Percentiles rank a stretch among this genome's conserved stretches.
Conservation (phyloP, 805 yeast species). For the Kregervanrija delftensis region DNA sequence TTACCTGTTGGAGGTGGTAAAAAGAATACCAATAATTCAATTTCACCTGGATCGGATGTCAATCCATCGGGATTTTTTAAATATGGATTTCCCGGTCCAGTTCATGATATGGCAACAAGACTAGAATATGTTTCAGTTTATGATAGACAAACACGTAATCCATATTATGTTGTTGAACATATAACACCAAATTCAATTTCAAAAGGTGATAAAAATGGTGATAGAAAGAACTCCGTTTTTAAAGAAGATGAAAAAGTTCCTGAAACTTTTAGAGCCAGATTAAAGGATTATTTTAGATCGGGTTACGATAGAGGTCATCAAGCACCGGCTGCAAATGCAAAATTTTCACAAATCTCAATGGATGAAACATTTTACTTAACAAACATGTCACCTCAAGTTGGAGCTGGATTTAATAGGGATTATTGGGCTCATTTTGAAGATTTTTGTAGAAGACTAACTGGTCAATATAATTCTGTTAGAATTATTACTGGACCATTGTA, state of each 20-base stretch:
- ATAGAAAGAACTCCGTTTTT: slow-evolving; percentile 76
- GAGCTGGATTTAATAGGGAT: slow-evolving; percentile 95
- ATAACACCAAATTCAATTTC: slow-evolving; percentile 66
- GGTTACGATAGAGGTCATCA: slow-evolving; percentile 97
- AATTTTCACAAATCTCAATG: slow-evolving; percentile 86
- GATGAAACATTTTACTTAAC: slow-evolving; percentile 86
- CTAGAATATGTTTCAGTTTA: slow-evolving; percentile 80
- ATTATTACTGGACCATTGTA: slow-evolving; percentile 92
- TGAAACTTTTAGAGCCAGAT: slow-evolving; percentile 59
- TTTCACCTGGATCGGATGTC: slow-evolving; percentile 30
- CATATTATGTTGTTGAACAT: slow-evolving; percentile 82
- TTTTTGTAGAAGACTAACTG: slow-evolving; percentile 72
- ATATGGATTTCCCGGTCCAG: slow-evolving; percentile 94
- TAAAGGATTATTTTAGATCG: slow-evolving; percentile 85
- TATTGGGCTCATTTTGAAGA: slow-evolving; percentile 97
- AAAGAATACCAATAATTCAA: not conserved
- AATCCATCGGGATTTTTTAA: slow-evolving; percentile 78
- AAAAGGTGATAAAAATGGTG: slow-evolving; percentile 43
- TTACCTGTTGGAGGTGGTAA: slow-evolving; percentile 8
- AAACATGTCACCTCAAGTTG: slow-evolving; percentile 95
- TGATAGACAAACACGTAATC: slow-evolving; percentile 79
- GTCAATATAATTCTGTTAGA: slow-evolving; percentile 67
- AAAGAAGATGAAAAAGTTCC: slow-evolving; percentile 86
- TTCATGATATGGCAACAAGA: slow-evolving; percentile 71
- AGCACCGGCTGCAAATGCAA: slow-evolving; percentile 97